Percentiles rank a stretch among this genome's conserved stretches.
Conservation (phyloP, 148 eudicot genomes). For the Pharnaceum exiguum region DNA sequence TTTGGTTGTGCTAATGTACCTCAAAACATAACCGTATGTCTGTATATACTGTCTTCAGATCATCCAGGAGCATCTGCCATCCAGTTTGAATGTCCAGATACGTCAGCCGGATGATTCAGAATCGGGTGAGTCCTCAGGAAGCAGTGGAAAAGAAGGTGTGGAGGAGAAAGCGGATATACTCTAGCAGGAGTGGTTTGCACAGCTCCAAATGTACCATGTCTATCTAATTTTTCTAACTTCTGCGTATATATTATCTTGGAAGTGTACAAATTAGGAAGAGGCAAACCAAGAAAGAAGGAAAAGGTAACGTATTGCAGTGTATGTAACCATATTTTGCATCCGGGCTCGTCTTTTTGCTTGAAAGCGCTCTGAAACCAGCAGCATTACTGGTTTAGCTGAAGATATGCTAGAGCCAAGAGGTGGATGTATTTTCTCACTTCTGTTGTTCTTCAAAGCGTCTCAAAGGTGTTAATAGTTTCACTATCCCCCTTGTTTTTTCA, state of each 20-base stretch:
- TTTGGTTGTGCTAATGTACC: neutral
- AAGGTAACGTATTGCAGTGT: slow-evolving; percentile 18
- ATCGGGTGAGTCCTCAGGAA: slow-evolving; percentile 29
- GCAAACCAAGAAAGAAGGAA: slow-evolving; percentile 11
- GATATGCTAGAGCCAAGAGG: neutral
- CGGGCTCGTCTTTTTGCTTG: slow-evolving; percentile 28
- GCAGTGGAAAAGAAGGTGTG: slow-evolving; percentile 25
- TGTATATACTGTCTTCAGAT: slow-evolving; percentile 20
- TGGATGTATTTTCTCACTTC: slow-evolving; percentile 6
- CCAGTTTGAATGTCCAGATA: slow-evolving; percentile 37
- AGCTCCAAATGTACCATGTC: slow-evolving; percentile 15
- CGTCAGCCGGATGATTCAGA: slow-evolving; percentile 27
- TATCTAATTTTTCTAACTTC: slow-evolving; percentile 33
- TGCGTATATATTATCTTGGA: slow-evolving; percentile 28
- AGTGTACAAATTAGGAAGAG: slow-evolving; percentile 45
- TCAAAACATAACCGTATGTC: neutral
- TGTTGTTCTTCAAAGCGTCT: slow-evolving; percentile 11
- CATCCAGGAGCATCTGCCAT: slow-evolving; percentile 51
- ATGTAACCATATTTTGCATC: slow-evolving; percentile 28
- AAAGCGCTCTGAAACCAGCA: slow-evolving; percentile 22
- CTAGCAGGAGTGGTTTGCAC: slow-evolving; percentile 24
- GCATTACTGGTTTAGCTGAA: slow-evolving; percentile 1
- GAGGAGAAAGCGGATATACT: slow-evolving; percentile 35
- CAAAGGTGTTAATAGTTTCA: slow-evolving; percentile 14
- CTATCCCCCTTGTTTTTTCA: slow-evolving; percentile 8